Evolutionary conservation across 2,329 filamentous ascomycete species (phyloP).

Genomic region (Colletotrichum tropicale): DNA sequence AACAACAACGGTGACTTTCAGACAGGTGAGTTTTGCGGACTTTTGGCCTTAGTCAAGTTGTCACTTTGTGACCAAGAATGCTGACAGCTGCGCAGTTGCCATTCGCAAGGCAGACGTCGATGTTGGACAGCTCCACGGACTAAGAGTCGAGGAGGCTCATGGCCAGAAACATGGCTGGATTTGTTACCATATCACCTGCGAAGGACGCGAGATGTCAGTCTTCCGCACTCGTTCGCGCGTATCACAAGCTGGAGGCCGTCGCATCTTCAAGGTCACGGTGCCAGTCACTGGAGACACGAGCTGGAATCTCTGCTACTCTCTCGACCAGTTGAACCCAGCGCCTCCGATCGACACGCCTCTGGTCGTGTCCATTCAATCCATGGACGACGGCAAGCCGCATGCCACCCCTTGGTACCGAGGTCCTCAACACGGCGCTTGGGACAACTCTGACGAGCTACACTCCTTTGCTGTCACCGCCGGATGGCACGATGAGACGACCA

Average conservation of each 20-base stretch:
- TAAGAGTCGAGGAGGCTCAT: background rate
- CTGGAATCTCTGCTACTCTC: background rate
- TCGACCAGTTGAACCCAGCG: background rate
- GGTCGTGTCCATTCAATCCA: background rate
- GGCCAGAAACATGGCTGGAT: background rate
- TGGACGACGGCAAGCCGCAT: background rate
- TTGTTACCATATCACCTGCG: background rate
- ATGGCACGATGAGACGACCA: background rate
- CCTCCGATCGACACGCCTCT: background rate
- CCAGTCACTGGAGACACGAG: background rate
- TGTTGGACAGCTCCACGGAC: background rate
- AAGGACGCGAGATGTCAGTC: background rate
- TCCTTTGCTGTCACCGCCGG: background rate
- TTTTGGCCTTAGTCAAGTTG: background rate
- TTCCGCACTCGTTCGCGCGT: background rate
- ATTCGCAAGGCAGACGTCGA: background rate
- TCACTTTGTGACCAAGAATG: background rate
- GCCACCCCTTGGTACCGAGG: background rate
- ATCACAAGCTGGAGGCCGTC: too few relatives aligned
- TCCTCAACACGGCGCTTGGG: background rate
- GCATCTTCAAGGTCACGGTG: background rate
- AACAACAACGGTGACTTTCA: background rate
- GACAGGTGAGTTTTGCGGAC: background rate
- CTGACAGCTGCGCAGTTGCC: background rate
- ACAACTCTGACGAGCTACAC: background rate